A percentile compares a stretch with the other conserved stretches of the same genome.
Evolutionary conservation across 2,329 filamentous ascomycete species (phyloP).

Genomic region (Fusarium pseudograminearum): DNA sequence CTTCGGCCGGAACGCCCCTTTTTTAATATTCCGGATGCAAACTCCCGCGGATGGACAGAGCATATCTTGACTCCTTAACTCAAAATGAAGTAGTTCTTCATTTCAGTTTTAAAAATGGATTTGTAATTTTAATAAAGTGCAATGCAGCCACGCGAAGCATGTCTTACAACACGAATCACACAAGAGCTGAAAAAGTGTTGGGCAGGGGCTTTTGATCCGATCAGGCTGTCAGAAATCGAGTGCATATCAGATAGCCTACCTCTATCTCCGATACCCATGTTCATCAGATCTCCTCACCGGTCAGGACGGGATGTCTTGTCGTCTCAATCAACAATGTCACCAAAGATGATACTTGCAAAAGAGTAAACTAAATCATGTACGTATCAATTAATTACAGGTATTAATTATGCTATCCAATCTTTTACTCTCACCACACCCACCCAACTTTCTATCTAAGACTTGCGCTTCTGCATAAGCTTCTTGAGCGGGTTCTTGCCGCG

Average conservation of each 20-base stretch:
- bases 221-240: neutral
- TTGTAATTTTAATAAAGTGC: neutral
- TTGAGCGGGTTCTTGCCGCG: conserved; percentile 55
- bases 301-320: neutral
- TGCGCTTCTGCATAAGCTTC: conserved; percentile 46
- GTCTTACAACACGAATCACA: neutral
- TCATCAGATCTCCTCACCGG: neutral
- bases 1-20: conserved; percentile 10
- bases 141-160: neutral
- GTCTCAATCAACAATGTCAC: neutral
- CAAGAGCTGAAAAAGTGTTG: neutral
- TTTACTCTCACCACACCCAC: neutral
- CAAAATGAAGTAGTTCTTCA: neutral
- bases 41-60: neutral
- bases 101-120: neutral
- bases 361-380: neutral
- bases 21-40: neutral
- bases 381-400: neutral
- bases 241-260: neutral
- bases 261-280: neutral
- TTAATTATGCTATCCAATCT: neutral
- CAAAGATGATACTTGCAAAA: no score
- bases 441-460: conserved; percentile 6
- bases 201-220: neutral
- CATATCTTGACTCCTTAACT: neutral